Evolutionary conservation across 2,329 filamentous ascomycete genomes (phyloP), one percentile per base, ranked within the genome.

Genomic region (Aspergillus sclerotialis): DNA sequence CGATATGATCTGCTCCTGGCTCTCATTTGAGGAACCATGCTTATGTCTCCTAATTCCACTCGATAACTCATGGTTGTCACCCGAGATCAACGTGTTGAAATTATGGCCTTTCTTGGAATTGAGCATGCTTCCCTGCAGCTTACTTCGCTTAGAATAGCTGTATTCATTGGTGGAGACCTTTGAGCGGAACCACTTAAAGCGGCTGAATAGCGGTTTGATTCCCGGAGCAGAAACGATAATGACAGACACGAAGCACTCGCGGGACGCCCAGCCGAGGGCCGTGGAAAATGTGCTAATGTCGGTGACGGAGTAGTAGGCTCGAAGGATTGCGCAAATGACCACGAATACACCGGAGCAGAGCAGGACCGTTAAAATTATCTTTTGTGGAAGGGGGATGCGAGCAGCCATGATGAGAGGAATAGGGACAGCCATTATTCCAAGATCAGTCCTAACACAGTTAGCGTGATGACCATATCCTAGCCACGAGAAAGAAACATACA

Each of bases 241-340:
- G 6, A 33, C 42, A 2, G 42, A 39, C 13, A 47, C 40, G 15
- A 47, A 30, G 8, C 33, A 29, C 14, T 47, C 42, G 19, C 44
- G 40, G 19, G 40, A 41, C 6, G 44, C 44, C 44, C 44, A 47
- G 9, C 44, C 44, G 3, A 47, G 38, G 1, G 44, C 44, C 3
- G 34, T 45, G 7, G 42, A 26, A 0, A 47, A 27, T 4, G 32
- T 40, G 21, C 32, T 29, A 19, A 47, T 42, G n/a, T 43, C 28
- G 10, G 38, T 45, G 16, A 47, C 32, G 12, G 44, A 48, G 39
- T 46, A 48, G 29, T 46, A 46, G 13, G 45, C 45, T 14, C 45
- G 40, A 4, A 48, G 34, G 18, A 39, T 21, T n/a, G 43, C 39
- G 25, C 32, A 35, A 14, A 48, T 33, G 40, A 48, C 44, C 30